Conservation (phyloP, 331 rosid species). For the Acacia concinna region DNA sequence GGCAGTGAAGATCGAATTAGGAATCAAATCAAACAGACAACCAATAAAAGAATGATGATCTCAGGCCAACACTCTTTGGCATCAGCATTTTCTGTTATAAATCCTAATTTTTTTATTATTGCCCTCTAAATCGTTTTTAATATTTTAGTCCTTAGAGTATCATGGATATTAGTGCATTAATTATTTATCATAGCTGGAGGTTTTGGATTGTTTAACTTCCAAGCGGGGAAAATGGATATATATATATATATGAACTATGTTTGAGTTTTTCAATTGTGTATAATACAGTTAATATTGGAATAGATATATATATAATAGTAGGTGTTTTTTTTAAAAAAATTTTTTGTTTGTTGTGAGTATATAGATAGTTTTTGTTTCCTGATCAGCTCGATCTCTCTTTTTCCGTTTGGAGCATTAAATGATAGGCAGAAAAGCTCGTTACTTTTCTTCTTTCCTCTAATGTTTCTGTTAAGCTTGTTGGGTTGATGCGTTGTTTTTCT, state of each 20-base stretch:
- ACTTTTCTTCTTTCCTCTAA: slow-evolving; percentile 40
- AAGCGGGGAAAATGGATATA: slow-evolving; percentile 2
- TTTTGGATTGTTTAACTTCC: slow-evolving; percentile 35
- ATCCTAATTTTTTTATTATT: background rate
- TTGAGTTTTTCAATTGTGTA: slow-evolving; percentile 49
- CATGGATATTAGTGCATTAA: slow-evolving; percentile 35
- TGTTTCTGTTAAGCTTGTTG: slow-evolving; percentile 59
- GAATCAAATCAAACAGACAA: slow-evolving; percentile 29
- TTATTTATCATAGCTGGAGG: slow-evolving; percentile 28
- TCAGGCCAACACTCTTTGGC: slow-evolving; percentile 23
- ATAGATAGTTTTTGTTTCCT: background rate
- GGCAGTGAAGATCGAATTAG: slow-evolving; percentile 24
- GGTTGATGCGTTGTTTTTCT: slow-evolving; percentile 44
- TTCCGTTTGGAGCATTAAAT: slow-evolving; percentile 45
- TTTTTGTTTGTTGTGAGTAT: background rate
- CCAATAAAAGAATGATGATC: slow-evolving; percentile 21
- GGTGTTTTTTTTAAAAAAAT: background rate
- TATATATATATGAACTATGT: slow-evolving; percentile 24
- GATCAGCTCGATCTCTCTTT: slow-evolving; percentile 18
- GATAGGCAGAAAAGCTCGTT: slow-evolving; percentile 49
- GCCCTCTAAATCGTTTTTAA: background rate
- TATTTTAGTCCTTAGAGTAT: slow-evolving; percentile 31
- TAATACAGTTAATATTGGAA: slow-evolving; percentile 33
- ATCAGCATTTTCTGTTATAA: slow-evolving; percentile 26
- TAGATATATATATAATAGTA: slow-evolving; percentile 9